Evolutionary conservation across 345 rosid species (phyloP), one percentile per base, ranked within the genome.

Genomic region (Boechera stricta): DNA sequence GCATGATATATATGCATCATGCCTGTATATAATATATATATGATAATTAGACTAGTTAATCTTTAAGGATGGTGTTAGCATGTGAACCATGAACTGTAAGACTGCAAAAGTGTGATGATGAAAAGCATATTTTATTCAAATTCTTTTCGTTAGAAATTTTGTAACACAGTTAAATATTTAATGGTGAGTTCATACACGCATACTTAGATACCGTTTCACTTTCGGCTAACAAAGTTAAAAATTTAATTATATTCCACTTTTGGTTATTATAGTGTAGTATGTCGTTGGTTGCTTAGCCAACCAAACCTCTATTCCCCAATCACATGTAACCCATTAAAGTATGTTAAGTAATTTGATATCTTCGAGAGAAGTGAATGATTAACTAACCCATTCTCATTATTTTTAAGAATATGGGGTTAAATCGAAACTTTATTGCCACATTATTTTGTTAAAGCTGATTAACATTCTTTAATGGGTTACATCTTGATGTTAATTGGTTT

Each of bases 71-170:
- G 72, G 51, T 29, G 64, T 56, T 77, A 77, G 63, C 81, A 72
- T 78, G 81, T 78, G 81, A 72, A 72, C 42, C 11, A 66, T 78
- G 81, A 72, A 72, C 81, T 78, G 77, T 60, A 72, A 41, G 57
- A 72, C 80, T 64, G 76, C 80, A 71, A 71, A 71, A 64, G 72
- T n/a, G 10, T 44, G 49, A 63, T 71, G 65, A 69, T 77, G 36
- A 21, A 16, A 48, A 64, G 18, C 31, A 10, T 77, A 77, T 31
- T 63, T 53, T 54, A 56, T 42, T 36, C 1, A 45, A 13, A 26
- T 54, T 48, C n/a, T 62, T 69, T 71, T 54, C 76, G 80, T 77
- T 69, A 76, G 69, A 55, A 41, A 65, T 38, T 42, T 64, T 38
- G 67, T 58, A 26, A 66, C 77, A 65, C 31, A 13, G n/a, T 58